Base-by-base conservation (phyloP, 1,284 basidiomycete species). In the Pulveroboletus sp. region DNA sequence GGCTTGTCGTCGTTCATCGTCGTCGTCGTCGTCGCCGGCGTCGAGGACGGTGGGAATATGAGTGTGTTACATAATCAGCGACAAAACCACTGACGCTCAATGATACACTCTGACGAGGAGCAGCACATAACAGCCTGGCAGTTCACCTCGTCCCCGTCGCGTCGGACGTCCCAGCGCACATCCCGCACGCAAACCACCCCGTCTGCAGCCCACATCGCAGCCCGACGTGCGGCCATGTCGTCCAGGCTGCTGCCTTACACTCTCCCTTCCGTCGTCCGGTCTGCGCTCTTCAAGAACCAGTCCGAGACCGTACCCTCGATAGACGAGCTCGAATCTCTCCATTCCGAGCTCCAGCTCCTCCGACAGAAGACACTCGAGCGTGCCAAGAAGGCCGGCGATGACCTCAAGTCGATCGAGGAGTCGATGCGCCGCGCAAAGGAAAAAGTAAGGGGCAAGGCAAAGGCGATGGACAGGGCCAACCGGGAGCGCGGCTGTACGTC, bases 371-470 rank as follows among this genome's bases (percentile, higher is more conserved):
- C 81, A 5, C 65, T 83, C 40, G 85, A 85, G 62, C 79, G 86
- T 59, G 81, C 78, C 45, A 84, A 80, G 77, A 89, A 87, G 74
- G 86, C 85, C 0, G 81, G 78, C 33, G 82, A 87, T 65, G 89
- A 91, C 77, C 73, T 89, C 62, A 80, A 78, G 67, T 79, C 79
- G 60, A 83, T 87, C 61, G 83, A 86, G 62, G 87, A 85, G 70
- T 85, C 83, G 45, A 84, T 87, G 81, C 78, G 83, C 54, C 79
- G 82, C 60, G 80, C 89, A 75, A 86, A 81, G 75, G 88, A 87
- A 75, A 85, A 81, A 72, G 86, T 86, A 73, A 89, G 89, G 73
- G 85, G 85, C 4, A 91, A 92, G 72, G 82, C 81, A 43, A 88
- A 81, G 73, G 82, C 81, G 29, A 67, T 81, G 48, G 85, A 87